A percentile compares a stretch with the other conserved stretches of the same genome.
Conservation (phyloP, 163 green algal species). For the Chlamydomonas reinhardtii region DNA sequence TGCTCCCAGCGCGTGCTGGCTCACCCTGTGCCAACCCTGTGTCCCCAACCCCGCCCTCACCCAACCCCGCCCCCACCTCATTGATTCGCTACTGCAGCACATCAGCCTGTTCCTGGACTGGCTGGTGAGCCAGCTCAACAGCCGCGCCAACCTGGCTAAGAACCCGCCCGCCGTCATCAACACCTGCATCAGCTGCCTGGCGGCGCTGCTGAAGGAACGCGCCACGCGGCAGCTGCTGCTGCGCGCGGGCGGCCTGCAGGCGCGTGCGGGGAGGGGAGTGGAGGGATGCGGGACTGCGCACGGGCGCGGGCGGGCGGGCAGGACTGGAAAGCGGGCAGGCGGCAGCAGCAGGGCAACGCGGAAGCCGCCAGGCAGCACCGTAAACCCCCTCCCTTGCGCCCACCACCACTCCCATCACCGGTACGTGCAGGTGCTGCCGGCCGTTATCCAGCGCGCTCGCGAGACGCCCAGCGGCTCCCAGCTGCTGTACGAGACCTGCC, state of each 20-base stretch:
- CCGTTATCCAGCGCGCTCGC: conserved; percentile 76
- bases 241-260: conserved; percentile 72
- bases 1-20: no score
- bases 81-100: conserved; percentile 33
- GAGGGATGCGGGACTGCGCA: background rate
- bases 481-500: conserved; percentile 94
- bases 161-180: conserved; percentile 73
- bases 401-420: no score
- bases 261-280: background rate
- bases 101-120: conserved; percentile 88
- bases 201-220: conserved; percentile 86
- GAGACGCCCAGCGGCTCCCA: conserved; percentile 81
- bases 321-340: background rate
- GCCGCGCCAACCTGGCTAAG: conserved; percentile 75
- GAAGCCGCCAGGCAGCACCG: no score
- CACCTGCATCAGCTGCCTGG: conserved; percentile 74
- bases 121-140: conserved; percentile 88
- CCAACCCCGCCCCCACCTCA: no score
- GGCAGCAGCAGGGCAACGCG: no score
- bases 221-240: conserved; percentile 80
- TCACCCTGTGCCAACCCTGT: no score
- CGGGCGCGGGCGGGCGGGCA: background rate
- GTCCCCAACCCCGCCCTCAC: no score
- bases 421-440: conserved; percentile 72
- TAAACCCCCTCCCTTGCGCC: no score